Percentiles rank a stretch among this genome's conserved stretches.
These are phyloP conservation scores for Penicillium samsonianum DNA, from an alignment of 495 filamentous ascomycete species.

Conservation along the genomic window DNA sequence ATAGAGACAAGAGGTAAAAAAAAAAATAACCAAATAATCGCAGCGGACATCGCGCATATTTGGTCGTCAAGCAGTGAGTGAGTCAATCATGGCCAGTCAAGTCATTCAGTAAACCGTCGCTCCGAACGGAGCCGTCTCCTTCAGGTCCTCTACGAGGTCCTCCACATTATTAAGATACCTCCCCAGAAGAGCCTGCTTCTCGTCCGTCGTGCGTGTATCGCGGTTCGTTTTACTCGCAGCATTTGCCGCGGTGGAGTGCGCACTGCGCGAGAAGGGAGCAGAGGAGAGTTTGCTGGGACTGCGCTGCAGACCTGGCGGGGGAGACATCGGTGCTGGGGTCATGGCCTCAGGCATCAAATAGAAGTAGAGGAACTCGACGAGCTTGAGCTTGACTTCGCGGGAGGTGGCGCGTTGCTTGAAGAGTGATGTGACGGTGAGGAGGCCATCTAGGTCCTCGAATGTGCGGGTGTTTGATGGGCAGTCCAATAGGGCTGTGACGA, in stretches of 20 bases:
- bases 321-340: conserved; percentile 40
- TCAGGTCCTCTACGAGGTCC: conserved; percentile 85
- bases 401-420: conserved; percentile 83
- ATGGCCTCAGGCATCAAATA: conserved; percentile 93
- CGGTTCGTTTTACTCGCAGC: conserved; percentile 38
- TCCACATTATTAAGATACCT: conserved; percentile 86
- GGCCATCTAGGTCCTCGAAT: conserved; percentile 90
- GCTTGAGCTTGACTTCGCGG: conserved; percentile 85
- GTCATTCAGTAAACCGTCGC: conserved; percentile 44
- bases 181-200: conserved; percentile 83
- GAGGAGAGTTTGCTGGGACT: conserved; percentile 69
- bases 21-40: conserved; percentile 18
- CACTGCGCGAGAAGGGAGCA: conserved; percentile 39
- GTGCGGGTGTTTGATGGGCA: conserved; percentile 82
- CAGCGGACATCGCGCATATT: conserved; percentile 17
- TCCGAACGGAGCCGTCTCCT: conserved; percentile 65
- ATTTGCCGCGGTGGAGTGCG: conserved; percentile 38
- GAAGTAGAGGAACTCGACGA: conserved; percentile 96
- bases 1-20: conserved; percentile 12
- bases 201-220: conserved; percentile 70
- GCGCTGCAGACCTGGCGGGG: conserved; percentile 56
- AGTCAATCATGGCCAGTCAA: conserved; percentile 19
- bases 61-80: conserved; percentile 20
- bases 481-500: conserved; percentile 85
- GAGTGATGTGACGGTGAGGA: conserved; percentile 88